phyloP scores from a whole-genome alignment of 306 rosid species.

The Nissolia schottii region DNA sequence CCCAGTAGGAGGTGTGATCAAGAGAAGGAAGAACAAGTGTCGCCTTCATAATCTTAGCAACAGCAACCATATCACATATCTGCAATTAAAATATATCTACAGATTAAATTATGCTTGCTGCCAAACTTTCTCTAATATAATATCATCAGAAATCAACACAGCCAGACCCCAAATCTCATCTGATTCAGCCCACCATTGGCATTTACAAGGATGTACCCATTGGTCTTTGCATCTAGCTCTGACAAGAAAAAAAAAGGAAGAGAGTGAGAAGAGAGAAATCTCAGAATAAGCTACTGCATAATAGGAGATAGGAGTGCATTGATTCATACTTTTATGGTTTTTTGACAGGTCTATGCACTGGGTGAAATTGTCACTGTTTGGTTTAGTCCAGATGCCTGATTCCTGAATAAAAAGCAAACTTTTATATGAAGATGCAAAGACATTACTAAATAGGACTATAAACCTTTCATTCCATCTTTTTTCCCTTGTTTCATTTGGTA shows the following conservation, averaged over 20 bases:
- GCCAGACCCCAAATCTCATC: constrained; percentile 99
- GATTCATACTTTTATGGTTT: constrained; percentile 59
- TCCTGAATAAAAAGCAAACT: constrained; percentile 54
- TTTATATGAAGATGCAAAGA: constrained; percentile 20
- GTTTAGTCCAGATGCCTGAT: constrained; percentile 66
- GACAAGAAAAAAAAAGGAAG: constrained; percentile 18
- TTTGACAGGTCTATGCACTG: constrained; percentile 59
- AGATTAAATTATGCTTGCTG: constrained; percentile 41
- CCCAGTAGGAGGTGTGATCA: constrained; percentile 95
- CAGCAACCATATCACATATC: constrained; percentile 99
- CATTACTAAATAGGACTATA: background rate
- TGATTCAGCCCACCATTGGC: constrained; percentile 99
- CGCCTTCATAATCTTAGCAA: constrained; percentile 88
- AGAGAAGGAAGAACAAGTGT: constrained; percentile 95
- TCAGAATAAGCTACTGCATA: constrained; percentile 12
- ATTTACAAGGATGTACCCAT: constrained; percentile 83
- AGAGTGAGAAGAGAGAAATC: constrained; percentile 27
- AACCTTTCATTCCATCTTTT: background rate
- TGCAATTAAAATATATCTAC: constrained; percentile 44
- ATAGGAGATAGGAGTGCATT: constrained; percentile 19
- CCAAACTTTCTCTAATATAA: background rate
- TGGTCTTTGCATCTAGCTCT: constrained; percentile 67
- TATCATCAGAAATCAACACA: constrained; percentile 36
- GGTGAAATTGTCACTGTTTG: constrained; percentile 65
- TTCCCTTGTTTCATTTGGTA: background rate